Conservation (phyloP, 768 basidiomycete species). For the Termitomyces sp. region DNA sequence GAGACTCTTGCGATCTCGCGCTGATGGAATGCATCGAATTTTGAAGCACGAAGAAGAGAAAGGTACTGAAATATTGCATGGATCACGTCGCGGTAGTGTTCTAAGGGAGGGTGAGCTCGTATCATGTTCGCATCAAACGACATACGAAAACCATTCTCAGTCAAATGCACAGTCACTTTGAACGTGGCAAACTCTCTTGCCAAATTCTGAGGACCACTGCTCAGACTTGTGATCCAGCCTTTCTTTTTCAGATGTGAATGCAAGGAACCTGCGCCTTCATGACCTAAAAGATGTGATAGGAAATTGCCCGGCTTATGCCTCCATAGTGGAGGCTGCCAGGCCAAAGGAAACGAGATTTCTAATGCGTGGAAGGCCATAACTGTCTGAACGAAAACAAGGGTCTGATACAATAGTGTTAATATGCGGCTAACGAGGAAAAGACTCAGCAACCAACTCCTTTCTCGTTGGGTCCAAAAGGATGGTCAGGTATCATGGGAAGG, state of each 20-base stretch:
- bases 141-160: constrained; percentile 82
- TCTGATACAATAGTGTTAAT: constrained; percentile 34
- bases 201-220: constrained; percentile 62
- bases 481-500: constrained; percentile 62
- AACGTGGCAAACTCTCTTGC: constrained; percentile 88
- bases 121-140: constrained; percentile 10
- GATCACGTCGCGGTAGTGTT: constrained; percentile 68
- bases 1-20: constrained; percentile 70
- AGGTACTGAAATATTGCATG: constrained; percentile 77
- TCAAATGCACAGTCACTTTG: constrained; percentile 77
- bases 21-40: constrained; percentile 64
- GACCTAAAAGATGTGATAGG: constrained; percentile 79
- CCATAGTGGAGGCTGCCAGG: constrained; percentile 69
- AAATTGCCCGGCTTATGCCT: constrained; percentile 73
- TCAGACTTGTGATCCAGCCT: constrained; percentile 79
- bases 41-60: constrained; percentile 56
- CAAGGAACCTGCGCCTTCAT: constrained; percentile 91
- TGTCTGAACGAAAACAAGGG: constrained; percentile 81
- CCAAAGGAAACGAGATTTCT: constrained; percentile 78
- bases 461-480: constrained; percentile 70
- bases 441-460: constrained; percentile 52
- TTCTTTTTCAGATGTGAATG: constrained; percentile 86
- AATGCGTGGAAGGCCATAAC: constrained; percentile 82
- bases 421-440: neutral
- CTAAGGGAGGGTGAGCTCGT: constrained; percentile 31